Evolutionary conservation across 2,329 filamentous ascomycete genomes (phyloP), one percentile per base, ranked within the genome.

Genomic region (Fusarium longipes): DNA sequence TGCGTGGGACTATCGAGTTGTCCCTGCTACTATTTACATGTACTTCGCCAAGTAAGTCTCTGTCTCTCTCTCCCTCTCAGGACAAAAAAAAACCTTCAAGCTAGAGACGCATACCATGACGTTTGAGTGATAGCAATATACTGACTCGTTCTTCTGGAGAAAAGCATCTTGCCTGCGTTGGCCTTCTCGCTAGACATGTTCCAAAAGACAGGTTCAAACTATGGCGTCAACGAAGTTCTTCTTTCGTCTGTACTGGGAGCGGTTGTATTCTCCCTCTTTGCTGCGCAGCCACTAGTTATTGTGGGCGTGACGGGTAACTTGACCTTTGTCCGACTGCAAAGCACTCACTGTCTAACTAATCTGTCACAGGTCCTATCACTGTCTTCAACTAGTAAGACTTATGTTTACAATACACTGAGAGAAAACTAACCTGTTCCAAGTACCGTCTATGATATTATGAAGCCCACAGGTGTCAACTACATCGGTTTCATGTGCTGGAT

Each of bases 171-270:
- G 14, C 93, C 93, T 1, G 93, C 93, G 2, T 80, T 97, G 61
- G 93, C 93, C 45, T 97, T 97, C 80, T 96, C 92, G 2, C 84
- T 97, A 52, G 93, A 97, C 78, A 97, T 97, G 93, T 96, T 96
- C 75, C 91, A 90, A 63, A 95, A 94, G 79, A 97, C 93, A 1
- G 83, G 90, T 63, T 91, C 90, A 78, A 91, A 91, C 70, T 97
- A 93, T 74, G 93, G 93, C 49, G 93, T 97, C 58, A 97, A 97
- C 76, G 93, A 97, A 79, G 93, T 96, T 3, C 82, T 97, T n/a
- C 82, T 97, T 35, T 86, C 93, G 8, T 96, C 92, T 3, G 93
- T 96, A 3, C 82, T 97, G 9, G 93, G 91, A 3, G 86, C 92
- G 8, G 87, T 95, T 1, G 91, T 97, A 2, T 97, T 97, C 76